Percentiles rank a stretch among this genome's conserved stretches.
Evolutionary conservation across 345 rosid genomes (phyloP).

Genomic region (Rubroshorea leprosula): DNA sequence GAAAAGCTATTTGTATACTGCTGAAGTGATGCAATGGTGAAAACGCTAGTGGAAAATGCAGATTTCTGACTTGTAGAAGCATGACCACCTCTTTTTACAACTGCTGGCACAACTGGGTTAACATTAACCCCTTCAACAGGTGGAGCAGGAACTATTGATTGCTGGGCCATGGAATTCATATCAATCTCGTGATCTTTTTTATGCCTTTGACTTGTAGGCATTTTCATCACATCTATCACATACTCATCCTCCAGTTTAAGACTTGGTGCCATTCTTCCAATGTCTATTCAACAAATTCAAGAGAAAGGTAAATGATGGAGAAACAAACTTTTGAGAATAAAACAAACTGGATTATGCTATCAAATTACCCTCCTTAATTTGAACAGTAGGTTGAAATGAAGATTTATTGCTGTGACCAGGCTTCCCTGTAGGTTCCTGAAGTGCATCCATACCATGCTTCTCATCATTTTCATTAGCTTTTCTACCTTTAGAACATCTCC

Average conservation of each 20-base stretch:
- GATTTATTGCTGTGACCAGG: slow-evolving; percentile 31
- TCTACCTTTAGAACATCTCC: slow-evolving; percentile 42
- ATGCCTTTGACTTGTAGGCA: slow-evolving; percentile 29
- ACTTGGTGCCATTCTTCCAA: slow-evolving; percentile 27
- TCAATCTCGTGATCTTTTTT: slow-evolving; percentile 26
- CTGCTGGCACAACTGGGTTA: slow-evolving; percentile 31
- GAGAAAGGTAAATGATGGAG: neutral
- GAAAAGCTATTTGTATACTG: slow-evolving; percentile 71
- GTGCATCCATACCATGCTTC: slow-evolving; percentile 20
- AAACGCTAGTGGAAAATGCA: slow-evolving; percentile 36
- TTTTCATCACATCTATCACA: slow-evolving; percentile 24
- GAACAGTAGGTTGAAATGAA: slow-evolving; percentile 22
- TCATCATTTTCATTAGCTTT: slow-evolving; percentile 16
- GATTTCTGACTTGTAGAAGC: slow-evolving; percentile 33
- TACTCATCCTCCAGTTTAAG: slow-evolving; percentile 30
- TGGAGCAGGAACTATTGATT: neutral
- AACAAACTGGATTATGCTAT: slow-evolving; percentile 2
- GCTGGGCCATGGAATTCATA: neutral
- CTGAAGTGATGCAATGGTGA: slow-evolving; percentile 79
- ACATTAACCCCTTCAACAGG: slow-evolving; percentile 22
- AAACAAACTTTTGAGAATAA: neutral
- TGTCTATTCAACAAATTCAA: slow-evolving; percentile 21
- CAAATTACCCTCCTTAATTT: slow-evolving; percentile 44
- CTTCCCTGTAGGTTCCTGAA: slow-evolving; percentile 19
- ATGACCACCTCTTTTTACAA: slow-evolving; percentile 9